Base-by-base conservation (phyloP, 768 basidiomycete species). In the Tulasnella sp. region DNA sequence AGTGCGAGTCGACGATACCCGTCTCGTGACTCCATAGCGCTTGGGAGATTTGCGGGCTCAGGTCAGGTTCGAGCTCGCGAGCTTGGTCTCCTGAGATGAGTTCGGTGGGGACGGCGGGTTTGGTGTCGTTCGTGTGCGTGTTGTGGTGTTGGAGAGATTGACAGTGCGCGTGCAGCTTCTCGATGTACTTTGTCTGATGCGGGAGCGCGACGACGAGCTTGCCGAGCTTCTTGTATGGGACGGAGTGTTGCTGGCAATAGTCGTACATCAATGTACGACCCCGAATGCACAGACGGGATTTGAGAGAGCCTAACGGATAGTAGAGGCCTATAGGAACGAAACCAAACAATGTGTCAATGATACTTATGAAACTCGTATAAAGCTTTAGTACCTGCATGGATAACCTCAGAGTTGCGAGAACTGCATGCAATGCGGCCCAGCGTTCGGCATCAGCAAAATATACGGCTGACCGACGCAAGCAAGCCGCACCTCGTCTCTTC, bases 331-430 rank as follows among this genome's bases (percentile, higher is more conserved):
- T 19, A 4, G 52, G 12, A 71, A 76, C 71, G 31, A 67, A 40
- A 12, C 49, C 7, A 71, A 29, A 45, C 22, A 17, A 25, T 38
- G 42, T 7, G 25, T 37, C 67, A 8, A 49, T 15, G 22, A 19
- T 5, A n/a, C 72, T 34, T 14, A 31, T 6, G 36, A 5, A 74
- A 6, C 42, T 25, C 4, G 37, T 29, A 38, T 38, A 39, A 34
- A 40, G 14, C 22, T 71, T 36, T 58, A 42, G 40, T 80, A 90
- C 93, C 95, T 77, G 93, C 91, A 84, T 98, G 96, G 36, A 98
- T 92, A 31, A 99, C 96, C 81, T 97, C 96, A 0, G 95, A 96
- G 82, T 97, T 97, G 19, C 96, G 89, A 52, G 93, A 95, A 82
- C 95, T 96, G 74, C 25, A 39, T 96, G 74, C 25, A 39, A 34